phyloP scores from a whole-genome alignment of 2,329 filamentous ascomycete genomes.

The Neonectria hederae region DNA sequence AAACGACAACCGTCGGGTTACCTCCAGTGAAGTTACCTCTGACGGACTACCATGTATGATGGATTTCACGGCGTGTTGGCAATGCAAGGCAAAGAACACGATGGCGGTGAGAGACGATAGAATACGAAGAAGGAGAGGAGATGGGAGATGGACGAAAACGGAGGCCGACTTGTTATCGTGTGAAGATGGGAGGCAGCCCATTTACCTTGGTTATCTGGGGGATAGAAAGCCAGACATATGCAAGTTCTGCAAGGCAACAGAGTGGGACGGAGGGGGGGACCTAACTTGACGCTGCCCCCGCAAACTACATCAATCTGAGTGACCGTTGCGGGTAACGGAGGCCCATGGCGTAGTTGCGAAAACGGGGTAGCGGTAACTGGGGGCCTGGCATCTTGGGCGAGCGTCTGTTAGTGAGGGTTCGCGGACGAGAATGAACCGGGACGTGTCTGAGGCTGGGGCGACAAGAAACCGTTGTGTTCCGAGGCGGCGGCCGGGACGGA shows the following conservation, averaged over 20 bases:
- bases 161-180: slow-evolving; percentile 41
- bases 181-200: slow-evolving; percentile 34
- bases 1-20: background rate
- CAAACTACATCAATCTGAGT: background rate
- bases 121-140: slow-evolving; percentile 4
- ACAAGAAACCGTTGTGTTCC: slow-evolving; percentile 19
- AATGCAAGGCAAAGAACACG: background rate
- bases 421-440: slow-evolving; percentile 21
- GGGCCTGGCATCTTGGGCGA: slow-evolving; percentile 15
- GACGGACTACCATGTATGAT: background rate
- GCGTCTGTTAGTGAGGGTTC: slow-evolving; percentile 17
- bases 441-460: slow-evolving; percentile 2
- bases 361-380: slow-evolving; percentile 12
- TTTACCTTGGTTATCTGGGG: slow-evolving; percentile 12
- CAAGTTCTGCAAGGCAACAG: slow-evolving; percentile 12
- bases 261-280: slow-evolving; percentile 1
- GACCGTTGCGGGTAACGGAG: slow-evolving; percentile 24
- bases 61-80: slow-evolving; percentile 13
- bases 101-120: slow-evolving; percentile 24
- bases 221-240: background rate
- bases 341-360: background rate
- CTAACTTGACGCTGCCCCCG: background rate
- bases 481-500: slow-evolving; percentile 23
- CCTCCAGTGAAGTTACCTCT: background rate
- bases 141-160: slow-evolving; percentile 22